Evolutionary conservation across 2,329 filamentous ascomycete species (phyloP).

Genomic region (Microcyclosporella mali): DNA sequence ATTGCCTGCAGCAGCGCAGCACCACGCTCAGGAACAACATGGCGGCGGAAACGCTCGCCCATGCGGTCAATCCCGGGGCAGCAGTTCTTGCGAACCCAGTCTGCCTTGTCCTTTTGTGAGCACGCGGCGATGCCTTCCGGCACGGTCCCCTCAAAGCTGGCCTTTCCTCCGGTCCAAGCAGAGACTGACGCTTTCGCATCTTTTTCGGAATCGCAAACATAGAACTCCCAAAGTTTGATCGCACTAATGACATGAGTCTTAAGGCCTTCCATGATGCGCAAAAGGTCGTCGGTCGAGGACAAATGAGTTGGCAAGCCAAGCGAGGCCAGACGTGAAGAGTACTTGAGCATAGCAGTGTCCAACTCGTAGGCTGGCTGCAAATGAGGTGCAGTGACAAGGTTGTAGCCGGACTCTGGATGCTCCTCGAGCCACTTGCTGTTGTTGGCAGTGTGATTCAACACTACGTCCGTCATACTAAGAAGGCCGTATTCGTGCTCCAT

Average conservation of each 20-base stretch:
- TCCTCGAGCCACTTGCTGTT: slow-evolving; percentile 92
- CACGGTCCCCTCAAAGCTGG: slow-evolving; percentile 49
- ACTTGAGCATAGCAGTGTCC: slow-evolving; percentile 65
- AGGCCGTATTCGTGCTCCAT: slow-evolving; percentile 82
- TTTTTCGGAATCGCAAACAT: slow-evolving; percentile 71
- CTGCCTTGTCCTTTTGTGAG: slow-evolving; percentile 53
- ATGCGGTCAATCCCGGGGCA: slow-evolving; percentile 66
- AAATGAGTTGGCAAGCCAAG: slow-evolving; percentile 72
- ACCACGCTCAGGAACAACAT: slow-evolving; percentile 61
- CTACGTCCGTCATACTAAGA: slow-evolving; percentile 87
- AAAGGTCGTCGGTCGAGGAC: slow-evolving; percentile 63
- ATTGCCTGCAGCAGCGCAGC: slow-evolving; percentile 63
- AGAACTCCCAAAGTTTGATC: slow-evolving; percentile 88
- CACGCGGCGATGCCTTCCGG: slow-evolving; percentile 51
- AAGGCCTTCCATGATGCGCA: slow-evolving; percentile 75
- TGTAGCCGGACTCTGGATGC: slow-evolving; percentile 94
- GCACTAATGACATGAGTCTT: slow-evolving; percentile 72
- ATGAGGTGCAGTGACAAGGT: slow-evolving; percentile 78
- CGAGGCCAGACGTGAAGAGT: slow-evolving; percentile 54
- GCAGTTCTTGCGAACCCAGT: slow-evolving; percentile 62
- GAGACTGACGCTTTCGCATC: slow-evolving; percentile 63
- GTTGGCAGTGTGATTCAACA: slow-evolving; percentile 95
- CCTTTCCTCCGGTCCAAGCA: slow-evolving; percentile 61
- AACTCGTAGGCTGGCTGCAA: slow-evolving; percentile 63
- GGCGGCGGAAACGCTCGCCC: slow-evolving; percentile 71